Conservation (phyloP, 2,329 filamentous ascomycete species). For the Cadophora sp. region DNA sequence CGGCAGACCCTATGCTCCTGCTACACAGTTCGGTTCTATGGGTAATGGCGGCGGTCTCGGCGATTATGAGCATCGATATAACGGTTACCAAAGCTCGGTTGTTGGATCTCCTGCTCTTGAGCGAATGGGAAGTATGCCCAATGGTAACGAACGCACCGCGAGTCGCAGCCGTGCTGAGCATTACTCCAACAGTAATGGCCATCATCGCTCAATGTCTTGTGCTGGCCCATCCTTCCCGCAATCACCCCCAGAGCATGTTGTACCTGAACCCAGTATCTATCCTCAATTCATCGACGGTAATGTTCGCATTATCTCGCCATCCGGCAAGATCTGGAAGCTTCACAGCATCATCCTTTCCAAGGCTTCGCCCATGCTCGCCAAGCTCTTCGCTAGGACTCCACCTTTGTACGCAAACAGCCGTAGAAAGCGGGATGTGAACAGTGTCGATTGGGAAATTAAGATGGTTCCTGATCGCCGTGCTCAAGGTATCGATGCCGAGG, state of each 20-base stretch:
- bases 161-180: background rate
- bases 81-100: background rate
- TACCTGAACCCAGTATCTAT: background rate
- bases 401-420: conserved; percentile 30
- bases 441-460: conserved; percentile 35
- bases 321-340: conserved; percentile 40
- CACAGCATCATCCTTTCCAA: conserved; percentile 34
- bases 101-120: background rate
- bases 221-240: background rate
- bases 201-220: background rate
- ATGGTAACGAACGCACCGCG: too few relatives aligned
- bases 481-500: conserved; percentile 24
- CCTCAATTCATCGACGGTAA: conserved; percentile 38
- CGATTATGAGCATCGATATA: too few relatives aligned
- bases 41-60: background rate
- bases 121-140: background rate
- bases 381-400: conserved; percentile 22
- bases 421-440: conserved; percentile 25
- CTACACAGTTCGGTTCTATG: background rate
- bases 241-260: background rate
- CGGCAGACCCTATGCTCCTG: background rate
- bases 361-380: conserved; percentile 28
- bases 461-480: conserved; percentile 31
- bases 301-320: conserved; percentile 38
- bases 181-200: background rate